Evolutionary conservation across 495 filamentous ascomycete species (phyloP).

Genomic region (Cetradonia linearis): DNA sequence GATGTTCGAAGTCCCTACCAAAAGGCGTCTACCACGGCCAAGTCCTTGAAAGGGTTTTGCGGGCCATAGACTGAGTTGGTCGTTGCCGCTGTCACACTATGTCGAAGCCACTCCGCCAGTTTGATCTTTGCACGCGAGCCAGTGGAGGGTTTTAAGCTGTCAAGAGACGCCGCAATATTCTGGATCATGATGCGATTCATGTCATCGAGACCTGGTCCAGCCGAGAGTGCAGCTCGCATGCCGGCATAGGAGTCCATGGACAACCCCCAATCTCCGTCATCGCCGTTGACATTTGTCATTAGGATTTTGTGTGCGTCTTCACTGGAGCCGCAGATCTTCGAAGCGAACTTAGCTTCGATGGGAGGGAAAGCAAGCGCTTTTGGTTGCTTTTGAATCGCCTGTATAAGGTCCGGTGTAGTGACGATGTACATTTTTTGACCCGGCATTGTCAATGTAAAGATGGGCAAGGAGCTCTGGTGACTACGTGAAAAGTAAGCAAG

Average conservation of each 20-base stretch:
- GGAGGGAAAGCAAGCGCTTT: conserved; percentile 32
- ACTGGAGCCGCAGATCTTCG: conserved; percentile 28
- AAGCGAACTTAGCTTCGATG: conserved; percentile 31
- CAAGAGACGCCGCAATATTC: conserved; percentile 24
- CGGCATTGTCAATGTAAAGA: conserved; percentile 32
- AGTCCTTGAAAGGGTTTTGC: conserved; percentile 39
- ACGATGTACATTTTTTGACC: conserved; percentile 30
- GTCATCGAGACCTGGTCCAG: conserved; percentile 29
- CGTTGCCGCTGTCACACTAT: conserved; percentile 39
- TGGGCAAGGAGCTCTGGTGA: conserved; percentile 21
- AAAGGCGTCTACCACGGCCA: conserved; percentile 33
- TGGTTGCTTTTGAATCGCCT: conserved; percentile 29
- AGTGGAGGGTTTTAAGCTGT: conserved; percentile 14
- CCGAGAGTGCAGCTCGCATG: conserved; percentile 29
- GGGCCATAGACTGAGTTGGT: conserved; percentile 41
- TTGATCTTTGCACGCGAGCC: conserved; percentile 1
- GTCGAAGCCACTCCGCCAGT: conserved; percentile 32
- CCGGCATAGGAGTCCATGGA: conserved; percentile 28
- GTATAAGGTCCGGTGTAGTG: conserved; percentile 27
- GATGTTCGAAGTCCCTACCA: conserved; percentile 30
- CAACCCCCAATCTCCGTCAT: conserved; percentile 27
- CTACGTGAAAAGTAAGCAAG: conserved; percentile 5
- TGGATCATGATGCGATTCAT: conserved; percentile 32
- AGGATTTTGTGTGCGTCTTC: conserved; percentile 26
- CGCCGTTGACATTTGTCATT: conserved; percentile 25